Percentiles rank a stretch among this genome's conserved stretches.
phyloP scores from a whole-genome alignment of 352 stramenopile genomes.

The Elongisporangium senticosum region DNA sequence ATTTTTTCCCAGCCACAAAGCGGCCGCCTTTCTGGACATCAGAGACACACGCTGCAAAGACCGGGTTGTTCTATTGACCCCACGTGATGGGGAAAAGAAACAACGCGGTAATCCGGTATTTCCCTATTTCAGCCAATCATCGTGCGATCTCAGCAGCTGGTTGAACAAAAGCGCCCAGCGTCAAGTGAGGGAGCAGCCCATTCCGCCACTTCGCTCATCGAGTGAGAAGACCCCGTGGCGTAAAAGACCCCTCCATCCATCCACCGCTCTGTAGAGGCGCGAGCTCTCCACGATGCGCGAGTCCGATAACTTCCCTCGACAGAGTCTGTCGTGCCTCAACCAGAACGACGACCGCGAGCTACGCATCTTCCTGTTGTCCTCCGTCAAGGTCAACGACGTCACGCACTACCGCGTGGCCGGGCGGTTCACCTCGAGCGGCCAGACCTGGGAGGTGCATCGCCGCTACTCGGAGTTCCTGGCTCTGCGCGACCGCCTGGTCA shows the following conservation, averaged over 20 bases:
- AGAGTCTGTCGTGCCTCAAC: not conserved
- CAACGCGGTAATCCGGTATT: not conserved
- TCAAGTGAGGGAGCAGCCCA: not conserved
- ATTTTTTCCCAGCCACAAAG: no score
- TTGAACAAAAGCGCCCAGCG: not conserved
- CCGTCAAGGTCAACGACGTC: constrained; percentile 37
- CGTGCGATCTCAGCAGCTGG: not conserved
- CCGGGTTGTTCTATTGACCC: not conserved
- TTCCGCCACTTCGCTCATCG: not conserved
- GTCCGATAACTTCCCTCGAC: not conserved
- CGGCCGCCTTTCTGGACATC: no score
- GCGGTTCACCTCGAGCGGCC: constrained; percentile 50
- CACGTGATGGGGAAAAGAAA: not conserved
- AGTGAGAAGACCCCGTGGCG: not conserved
- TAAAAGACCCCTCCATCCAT: not conserved
- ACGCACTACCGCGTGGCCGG: constrained; percentile 70
- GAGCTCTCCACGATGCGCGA: not conserved
- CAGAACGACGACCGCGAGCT: constrained; percentile 32
- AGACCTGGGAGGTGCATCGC: constrained; percentile 78
- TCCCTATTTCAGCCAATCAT: not conserved
- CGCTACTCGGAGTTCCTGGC: constrained; percentile 83
- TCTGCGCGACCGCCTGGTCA: constrained; percentile 69
- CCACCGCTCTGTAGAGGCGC: not conserved
- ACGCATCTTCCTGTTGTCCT: constrained; percentile 65
- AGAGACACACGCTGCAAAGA: not conserved